A percentile compares a stretch with the other conserved stretches of the same genome.
Evolutionary conservation across 352 stramenopile species (phyloP).

Genomic region (Peronosclerospora sorghi): DNA sequence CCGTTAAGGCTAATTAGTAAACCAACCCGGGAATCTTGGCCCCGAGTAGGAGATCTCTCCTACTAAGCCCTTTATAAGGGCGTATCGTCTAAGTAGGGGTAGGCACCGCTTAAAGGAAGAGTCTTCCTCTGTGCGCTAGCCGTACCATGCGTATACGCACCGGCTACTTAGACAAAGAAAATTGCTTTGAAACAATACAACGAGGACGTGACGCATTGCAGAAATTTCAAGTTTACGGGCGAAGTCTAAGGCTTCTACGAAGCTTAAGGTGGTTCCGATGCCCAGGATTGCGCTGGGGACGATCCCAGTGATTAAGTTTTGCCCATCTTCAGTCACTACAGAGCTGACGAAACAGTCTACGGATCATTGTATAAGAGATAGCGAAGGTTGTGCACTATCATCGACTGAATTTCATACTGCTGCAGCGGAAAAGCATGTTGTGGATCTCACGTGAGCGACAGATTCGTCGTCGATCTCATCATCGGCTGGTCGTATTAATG

Average conservation of each 20-base stretch:
- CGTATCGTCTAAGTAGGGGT: too few species aligned
- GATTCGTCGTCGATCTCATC: slow-evolving; percentile 1
- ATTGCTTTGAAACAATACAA: slow-evolving; percentile 35
- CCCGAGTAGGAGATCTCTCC: too few species aligned
- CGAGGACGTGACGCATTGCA: slow-evolving; percentile 28
- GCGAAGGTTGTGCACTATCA: neutral
- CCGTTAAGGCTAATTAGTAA: too few species aligned
- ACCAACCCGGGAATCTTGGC: too few species aligned
- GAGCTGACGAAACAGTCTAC: neutral
- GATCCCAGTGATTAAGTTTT: slow-evolving; percentile 14
- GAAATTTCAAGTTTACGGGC: slow-evolving; percentile 25
- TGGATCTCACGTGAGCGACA: slow-evolving; percentile 25
- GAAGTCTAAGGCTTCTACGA: slow-evolving; percentile 16
- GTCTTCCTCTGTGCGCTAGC: too few species aligned
- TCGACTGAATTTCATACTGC: neutral
- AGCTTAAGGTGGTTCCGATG: slow-evolving; percentile 38
- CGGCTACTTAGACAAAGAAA: slow-evolving; percentile 37
- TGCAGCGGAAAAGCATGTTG: slow-evolving; percentile 5
- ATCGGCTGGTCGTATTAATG: neutral
- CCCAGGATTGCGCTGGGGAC: slow-evolving; percentile 22
- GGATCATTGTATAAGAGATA: neutral
- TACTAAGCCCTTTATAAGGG: too few species aligned
- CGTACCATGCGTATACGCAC: too few species aligned
- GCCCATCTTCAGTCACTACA: neutral
- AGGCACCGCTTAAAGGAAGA: too few species aligned